Evolutionary conservation across 345 rosid genomes (phyloP).

Genomic region (Eucalyptus sp.): DNA sequence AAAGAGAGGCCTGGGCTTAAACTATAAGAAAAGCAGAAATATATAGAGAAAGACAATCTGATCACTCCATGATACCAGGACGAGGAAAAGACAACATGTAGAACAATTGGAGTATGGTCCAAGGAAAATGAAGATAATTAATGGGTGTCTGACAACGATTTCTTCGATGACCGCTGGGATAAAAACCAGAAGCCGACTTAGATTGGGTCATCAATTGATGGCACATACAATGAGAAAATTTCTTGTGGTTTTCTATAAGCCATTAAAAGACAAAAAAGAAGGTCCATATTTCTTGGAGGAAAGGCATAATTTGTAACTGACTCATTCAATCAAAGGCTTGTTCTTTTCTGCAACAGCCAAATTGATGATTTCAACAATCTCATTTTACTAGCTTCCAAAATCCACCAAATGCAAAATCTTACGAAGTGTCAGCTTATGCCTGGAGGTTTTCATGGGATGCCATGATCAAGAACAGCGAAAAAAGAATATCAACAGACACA

Average conservation of each 20-base stretch:
- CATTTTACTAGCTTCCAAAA: neutral
- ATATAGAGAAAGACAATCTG: neutral
- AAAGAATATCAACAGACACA: neutral
- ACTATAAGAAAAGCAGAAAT: neutral
- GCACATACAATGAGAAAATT: conserved; percentile 7
- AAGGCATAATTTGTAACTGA: neutral
- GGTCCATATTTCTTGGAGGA: neutral
- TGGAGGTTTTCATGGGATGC: neutral
- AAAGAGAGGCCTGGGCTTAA: neutral
- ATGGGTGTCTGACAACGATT: neutral
- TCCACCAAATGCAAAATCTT: neutral
- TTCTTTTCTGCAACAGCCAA: neutral
- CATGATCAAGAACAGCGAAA: neutral
- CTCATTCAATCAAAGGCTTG: neutral
- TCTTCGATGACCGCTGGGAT: conserved; percentile 15
- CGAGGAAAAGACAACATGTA: neutral
- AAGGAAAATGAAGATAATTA: neutral
- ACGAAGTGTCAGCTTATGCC: neutral
- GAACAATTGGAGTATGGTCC: neutral
- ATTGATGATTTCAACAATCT: neutral
- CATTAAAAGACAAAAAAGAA: neutral
- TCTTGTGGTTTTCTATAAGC: neutral
- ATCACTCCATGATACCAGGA: neutral
- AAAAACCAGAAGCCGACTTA: conserved; percentile 12
- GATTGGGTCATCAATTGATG: conserved; percentile 6